These are phyloP conservation scores for Lachnellula cervina DNA, from an alignment of 2,329 filamentous ascomycete genomes.

Conservation along the genomic window DNA sequence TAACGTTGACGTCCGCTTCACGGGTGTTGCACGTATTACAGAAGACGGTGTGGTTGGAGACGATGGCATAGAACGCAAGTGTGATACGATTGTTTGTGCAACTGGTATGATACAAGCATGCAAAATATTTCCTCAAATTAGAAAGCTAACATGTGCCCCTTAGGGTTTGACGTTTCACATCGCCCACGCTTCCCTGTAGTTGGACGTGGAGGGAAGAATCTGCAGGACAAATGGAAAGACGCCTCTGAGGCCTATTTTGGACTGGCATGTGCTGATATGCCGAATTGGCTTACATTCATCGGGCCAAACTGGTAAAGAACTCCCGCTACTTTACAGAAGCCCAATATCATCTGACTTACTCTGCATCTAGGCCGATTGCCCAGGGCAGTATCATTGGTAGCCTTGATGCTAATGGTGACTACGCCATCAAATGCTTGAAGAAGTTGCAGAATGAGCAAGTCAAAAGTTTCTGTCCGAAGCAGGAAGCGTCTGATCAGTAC, in stretches of 20 bases:
- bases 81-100: constrained; percentile 36
- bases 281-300: constrained; percentile 26
- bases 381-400: constrained; percentile 11
- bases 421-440: constrained; percentile 25
- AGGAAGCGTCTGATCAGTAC: constrained; percentile 46
- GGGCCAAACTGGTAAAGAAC: constrained; percentile 21
- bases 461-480: constrained; percentile 41
- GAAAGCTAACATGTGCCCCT: too few species aligned
- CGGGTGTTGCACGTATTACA: constrained; percentile 40
- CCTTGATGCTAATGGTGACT: constrained; percentile 15
- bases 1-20: constrained; percentile 41
- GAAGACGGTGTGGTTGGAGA: constrained; percentile 41
- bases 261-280: constrained; percentile 23
- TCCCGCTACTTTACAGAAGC: too few species aligned
- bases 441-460: constrained; percentile 44
- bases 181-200: constrained; percentile 26
- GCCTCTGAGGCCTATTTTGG: constrained; percentile 25
- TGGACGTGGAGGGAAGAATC: constrained; percentile 20
- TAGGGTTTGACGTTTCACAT: constrained; percentile 30
- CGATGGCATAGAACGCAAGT: constrained; percentile 29
- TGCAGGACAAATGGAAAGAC: constrained; percentile 29
- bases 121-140: too few species aligned
- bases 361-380: too few species aligned
- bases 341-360: too few species aligned
- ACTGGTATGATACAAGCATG: constrained; percentile 13